Conservation (phyloP, 1,139 yeast species). For the Debaryomyces subglobosus region DNA sequence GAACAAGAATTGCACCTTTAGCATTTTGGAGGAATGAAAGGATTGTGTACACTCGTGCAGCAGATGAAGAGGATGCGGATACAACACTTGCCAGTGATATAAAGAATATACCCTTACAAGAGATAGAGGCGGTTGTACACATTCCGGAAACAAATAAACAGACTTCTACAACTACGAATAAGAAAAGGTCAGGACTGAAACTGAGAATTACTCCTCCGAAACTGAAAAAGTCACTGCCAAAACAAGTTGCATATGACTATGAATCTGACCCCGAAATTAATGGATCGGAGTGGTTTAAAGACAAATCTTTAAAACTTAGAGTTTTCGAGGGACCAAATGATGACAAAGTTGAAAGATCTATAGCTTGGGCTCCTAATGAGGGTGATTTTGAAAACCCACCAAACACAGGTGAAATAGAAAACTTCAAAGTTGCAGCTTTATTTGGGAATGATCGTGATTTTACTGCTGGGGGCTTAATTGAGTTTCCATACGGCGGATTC, state of each 20-base stretch:
- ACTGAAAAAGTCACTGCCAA: slow-evolving; percentile 14
- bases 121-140: slow-evolving; percentile 60
- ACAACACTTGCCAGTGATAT: slow-evolving; percentile 39
- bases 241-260: slow-evolving; percentile 29
- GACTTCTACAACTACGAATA: slow-evolving; percentile 3
- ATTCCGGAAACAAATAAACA: slow-evolving; percentile 34
- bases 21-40: slow-evolving; percentile 88
- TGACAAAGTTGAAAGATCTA: slow-evolving; percentile 47
- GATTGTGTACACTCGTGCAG: slow-evolving; percentile 60
- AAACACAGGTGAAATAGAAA: slow-evolving; percentile 50
- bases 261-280: slow-evolving; percentile 46
- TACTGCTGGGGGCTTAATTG: slow-evolving; percentile 77
- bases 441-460: slow-evolving; percentile 68
- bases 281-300: slow-evolving; percentile 60
- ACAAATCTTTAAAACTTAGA: slow-evolving; percentile 49
- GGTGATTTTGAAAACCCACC: slow-evolving; percentile 48
- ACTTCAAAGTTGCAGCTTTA: slow-evolving; percentile 64
- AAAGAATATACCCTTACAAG: slow-evolving; percentile 53
- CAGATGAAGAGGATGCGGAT: slow-evolving; percentile 41
- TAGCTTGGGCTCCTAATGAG: slow-evolving; percentile 73
- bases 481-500: slow-evolving; percentile 63
- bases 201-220: slow-evolving; percentile 17
- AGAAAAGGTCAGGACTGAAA: slow-evolving; percentile 17
- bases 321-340: slow-evolving; percentile 58
- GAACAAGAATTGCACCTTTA: slow-evolving; percentile 71